Percentiles rank a stretch among this genome's conserved stretches.
Conservation (phyloP, 768 basidiomycete species). For the Cystofilobasidium ferigula region DNA sequence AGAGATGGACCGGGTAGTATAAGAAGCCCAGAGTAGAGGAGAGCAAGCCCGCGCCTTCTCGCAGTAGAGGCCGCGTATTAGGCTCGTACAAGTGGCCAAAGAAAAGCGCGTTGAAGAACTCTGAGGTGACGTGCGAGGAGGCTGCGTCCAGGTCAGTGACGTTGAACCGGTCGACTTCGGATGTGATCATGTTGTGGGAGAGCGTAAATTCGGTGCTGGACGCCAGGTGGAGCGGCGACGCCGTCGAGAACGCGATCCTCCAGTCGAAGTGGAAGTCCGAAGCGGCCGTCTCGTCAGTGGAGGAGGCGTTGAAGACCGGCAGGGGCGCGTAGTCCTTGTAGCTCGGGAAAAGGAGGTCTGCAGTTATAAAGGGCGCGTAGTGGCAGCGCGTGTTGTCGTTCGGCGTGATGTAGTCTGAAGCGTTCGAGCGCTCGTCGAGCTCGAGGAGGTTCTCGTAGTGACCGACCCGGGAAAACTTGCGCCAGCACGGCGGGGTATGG, state of each 20-base stretch:
- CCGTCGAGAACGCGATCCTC: neutral
- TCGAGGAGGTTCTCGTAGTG: too few relatives aligned
- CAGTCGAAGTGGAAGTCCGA: neutral
- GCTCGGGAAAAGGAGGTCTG: neutral
- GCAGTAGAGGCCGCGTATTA: neutral
- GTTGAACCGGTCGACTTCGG: neutral
- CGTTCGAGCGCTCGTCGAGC: neutral
- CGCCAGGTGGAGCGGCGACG: neutral
- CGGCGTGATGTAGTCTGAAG: neutral
- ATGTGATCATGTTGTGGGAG: too few relatives aligned
- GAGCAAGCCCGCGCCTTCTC: too few relatives aligned
- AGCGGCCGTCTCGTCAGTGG: neutral
- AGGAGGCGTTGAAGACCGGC: neutral
- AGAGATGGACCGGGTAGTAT: neutral
- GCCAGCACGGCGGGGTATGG: too few relatives aligned
- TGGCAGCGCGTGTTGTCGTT: too few relatives aligned
- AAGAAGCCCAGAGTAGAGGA: neutral
- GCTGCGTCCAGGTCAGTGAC: neutral
- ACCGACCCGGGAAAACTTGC: too few relatives aligned
- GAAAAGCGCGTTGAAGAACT: neutral
- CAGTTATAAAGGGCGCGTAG: neutral
- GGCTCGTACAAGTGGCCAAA: neutral
- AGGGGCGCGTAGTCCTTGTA: neutral
- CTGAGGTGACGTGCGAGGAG: neutral
- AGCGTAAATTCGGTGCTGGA: neutral